Base-by-base conservation (phyloP, 202 grass and related monocot species). In the Eragrostis tef region DNA sequence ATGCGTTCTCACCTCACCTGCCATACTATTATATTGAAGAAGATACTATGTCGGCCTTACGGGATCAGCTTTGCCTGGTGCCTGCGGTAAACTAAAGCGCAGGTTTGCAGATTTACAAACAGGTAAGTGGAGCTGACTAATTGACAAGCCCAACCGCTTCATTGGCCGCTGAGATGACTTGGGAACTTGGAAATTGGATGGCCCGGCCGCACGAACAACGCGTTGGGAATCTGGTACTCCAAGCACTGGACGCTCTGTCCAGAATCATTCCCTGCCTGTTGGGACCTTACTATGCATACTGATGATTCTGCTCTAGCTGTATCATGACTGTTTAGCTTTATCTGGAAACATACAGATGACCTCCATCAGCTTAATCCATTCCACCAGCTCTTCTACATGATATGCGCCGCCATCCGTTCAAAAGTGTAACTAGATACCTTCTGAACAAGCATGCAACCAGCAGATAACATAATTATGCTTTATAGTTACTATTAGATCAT, bases 1-100 rank as follows among this genome's bases (percentile, higher is more conserved):
- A 70, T 85, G 82, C 36, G 36, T 77, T 64, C 68, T 71, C 48
- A 25, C 29, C 83, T 56, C 71, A 79, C 61, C 79, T 57, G 74
- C 68, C 79, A n/a, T 56, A 41, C 1, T 25, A 39, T 19, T 49
- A 46, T 41, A 48, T 59, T 77, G 49, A 45, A 52, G 45, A 34
- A 73, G 57, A 42, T 45, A 39, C 63, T 39, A 11, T 71, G 54
- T 50, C 73, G 82, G 73, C 64, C 20, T 53, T 70, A 68, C 52
- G 53, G 52, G 60, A 48, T 41, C 82, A 60, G 56, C 2, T 41
- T 49, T 79, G 58, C 48, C 64, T 51, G 29, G 2, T 66, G 17
- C 76, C 3, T 29, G 19, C 62, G 47, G 62, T 67, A 42, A 36
- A 67, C 46, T 48, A 14, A 48, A 48, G 46, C 46, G 11, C 59